phyloP scores from a whole-genome alignment of 2,329 filamentous ascomycete genomes.

The Aspergillus brasiliensis region DNA sequence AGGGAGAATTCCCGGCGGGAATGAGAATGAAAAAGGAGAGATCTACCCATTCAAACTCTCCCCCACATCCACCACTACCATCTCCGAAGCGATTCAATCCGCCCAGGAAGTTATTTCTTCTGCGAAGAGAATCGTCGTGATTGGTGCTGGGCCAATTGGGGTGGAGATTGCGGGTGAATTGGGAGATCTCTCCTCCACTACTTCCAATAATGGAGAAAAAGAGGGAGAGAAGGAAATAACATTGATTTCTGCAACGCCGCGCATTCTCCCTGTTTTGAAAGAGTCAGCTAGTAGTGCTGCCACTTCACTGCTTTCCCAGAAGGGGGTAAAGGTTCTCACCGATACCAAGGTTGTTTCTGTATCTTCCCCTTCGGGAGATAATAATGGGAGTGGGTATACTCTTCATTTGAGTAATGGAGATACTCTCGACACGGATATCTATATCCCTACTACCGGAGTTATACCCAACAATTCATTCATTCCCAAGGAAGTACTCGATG shows the following conservation, averaged over 20 bases:
- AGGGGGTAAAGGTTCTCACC: slow-evolving; percentile 51
- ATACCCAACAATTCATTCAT: slow-evolving; percentile 57
- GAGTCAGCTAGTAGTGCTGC: slow-evolving; percentile 42
- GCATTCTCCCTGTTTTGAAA: slow-evolving; percentile 33
- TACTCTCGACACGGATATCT: slow-evolving; percentile 52
- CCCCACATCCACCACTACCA: background rate
- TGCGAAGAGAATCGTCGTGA: slow-evolving; percentile 51
- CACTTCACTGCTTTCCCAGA: slow-evolving; percentile 48
- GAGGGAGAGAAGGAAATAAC: slow-evolving; percentile 40
- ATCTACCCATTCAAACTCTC: background rate
- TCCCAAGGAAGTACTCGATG: slow-evolving; percentile 49
- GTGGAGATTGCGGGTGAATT: slow-evolving; percentile 55
- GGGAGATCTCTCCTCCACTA: slow-evolving; percentile 33
- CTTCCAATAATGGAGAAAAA: slow-evolving; percentile 18
- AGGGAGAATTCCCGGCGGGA: background rate
- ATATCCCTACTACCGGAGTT: slow-evolving; percentile 56
- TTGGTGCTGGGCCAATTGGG: slow-evolving; percentile 52
- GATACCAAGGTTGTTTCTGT: slow-evolving; percentile 29
- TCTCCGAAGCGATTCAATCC: slow-evolving; percentile 38
- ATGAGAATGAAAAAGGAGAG: background rate
- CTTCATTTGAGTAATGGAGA: slow-evolving; percentile 49
- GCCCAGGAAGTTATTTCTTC: slow-evolving; percentile 37
- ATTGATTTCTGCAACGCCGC: slow-evolving; percentile 35
- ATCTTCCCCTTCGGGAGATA: no score
- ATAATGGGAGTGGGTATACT: slow-evolving; percentile 39